Evolutionary conservation across 2,329 filamentous ascomycete species (phyloP).

Genomic region (Colletotrichum salicis): DNA sequence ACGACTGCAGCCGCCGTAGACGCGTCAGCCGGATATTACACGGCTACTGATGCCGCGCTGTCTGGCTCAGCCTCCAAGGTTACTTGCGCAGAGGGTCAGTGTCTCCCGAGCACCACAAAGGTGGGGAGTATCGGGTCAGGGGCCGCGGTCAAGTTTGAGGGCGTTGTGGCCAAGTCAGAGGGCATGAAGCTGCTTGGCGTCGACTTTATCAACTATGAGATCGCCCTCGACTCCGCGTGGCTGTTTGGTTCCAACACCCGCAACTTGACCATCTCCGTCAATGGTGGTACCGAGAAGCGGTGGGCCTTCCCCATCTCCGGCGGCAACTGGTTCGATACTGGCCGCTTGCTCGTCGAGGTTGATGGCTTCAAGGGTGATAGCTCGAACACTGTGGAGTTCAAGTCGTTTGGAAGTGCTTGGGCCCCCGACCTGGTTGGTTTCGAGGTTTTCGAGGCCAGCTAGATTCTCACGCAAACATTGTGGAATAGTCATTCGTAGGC

Average conservation of each 20-base stretch:
- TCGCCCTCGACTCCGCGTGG: constrained; percentile 46
- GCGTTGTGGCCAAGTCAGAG: constrained; percentile 42
- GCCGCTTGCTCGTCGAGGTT: constrained; percentile 55
- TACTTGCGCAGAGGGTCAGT: constrained; percentile 51
- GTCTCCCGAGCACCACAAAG: constrained; percentile 55
- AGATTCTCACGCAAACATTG: not conserved
- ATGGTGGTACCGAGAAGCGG: constrained; percentile 52
- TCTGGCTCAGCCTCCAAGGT: constrained; percentile 47
- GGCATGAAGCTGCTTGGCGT: constrained; percentile 55
- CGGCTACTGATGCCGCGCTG: constrained; percentile 48
- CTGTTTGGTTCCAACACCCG: constrained; percentile 58
- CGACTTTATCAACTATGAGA: constrained; percentile 64
- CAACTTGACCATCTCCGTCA: constrained; percentile 62
- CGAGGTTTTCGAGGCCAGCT: constrained; percentile 38
- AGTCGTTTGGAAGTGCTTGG: constrained; percentile 33
- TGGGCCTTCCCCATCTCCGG: constrained; percentile 63
- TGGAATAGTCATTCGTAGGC: not conserved
- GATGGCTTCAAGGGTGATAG: constrained; percentile 56
- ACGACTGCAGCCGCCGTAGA: constrained; percentile 36
- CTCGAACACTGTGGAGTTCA: constrained; percentile 50
- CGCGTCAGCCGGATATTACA: constrained; percentile 54
- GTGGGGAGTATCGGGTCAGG: constrained; percentile 49
- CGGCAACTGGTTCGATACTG: constrained; percentile 61
- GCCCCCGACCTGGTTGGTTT: constrained; percentile 58
- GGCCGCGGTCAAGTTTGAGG: constrained; percentile 50